A percentile compares a stretch with the other conserved stretches of the same genome.
These are phyloP conservation scores for Blakeslea trispora DNA, from an alignment of 371 early-diverging fungal species.

Conservation along the genomic window DNA sequence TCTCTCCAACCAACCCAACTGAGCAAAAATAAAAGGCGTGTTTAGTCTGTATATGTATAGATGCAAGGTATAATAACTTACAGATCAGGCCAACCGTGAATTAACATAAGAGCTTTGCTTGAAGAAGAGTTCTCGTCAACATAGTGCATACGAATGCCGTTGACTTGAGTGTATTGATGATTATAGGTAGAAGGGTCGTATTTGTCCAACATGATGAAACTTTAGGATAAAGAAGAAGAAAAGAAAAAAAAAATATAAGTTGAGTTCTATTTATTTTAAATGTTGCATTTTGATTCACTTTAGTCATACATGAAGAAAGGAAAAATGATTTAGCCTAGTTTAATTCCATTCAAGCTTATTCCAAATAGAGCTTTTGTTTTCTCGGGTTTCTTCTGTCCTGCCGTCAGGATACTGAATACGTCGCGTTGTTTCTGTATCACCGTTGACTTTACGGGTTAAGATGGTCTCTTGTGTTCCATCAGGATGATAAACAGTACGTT, in stretches of 20 bases:
- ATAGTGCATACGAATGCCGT: constrained; percentile 60
- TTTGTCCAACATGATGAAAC: constrained; percentile 28
- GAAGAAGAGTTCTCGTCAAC: constrained; percentile 67
- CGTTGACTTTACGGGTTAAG: constrained; percentile 33
- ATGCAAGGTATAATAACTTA: constrained; percentile 18
- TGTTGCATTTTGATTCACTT: too few relatives aligned
- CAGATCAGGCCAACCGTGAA: constrained; percentile 79
- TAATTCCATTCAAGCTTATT: constrained; percentile 2
- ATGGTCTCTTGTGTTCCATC: constrained; percentile 44
- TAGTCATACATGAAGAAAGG: too few relatives aligned
- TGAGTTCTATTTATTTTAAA: not conserved
- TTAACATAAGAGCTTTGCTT: constrained; percentile 51
- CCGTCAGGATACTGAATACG: constrained; percentile 40
- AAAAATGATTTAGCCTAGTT: not conserved
- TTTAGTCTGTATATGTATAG: not conserved
- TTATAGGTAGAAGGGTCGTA: constrained; percentile 46
- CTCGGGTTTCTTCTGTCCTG: constrained; percentile 32
- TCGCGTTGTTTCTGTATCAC: constrained; percentile 39
- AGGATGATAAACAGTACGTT: constrained; percentile 26
- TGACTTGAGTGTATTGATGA: constrained; percentile 39
- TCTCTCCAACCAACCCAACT: constrained; percentile 74
- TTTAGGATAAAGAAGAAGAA: constrained; percentile 1
- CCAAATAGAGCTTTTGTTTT: constrained; percentile 21
- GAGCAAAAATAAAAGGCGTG: too few relatives aligned
- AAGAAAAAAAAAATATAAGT: not conserved